Evolutionary conservation across 1,139 yeast species (phyloP).

Genomic region (Protomyces arabidopsidicola): DNA sequence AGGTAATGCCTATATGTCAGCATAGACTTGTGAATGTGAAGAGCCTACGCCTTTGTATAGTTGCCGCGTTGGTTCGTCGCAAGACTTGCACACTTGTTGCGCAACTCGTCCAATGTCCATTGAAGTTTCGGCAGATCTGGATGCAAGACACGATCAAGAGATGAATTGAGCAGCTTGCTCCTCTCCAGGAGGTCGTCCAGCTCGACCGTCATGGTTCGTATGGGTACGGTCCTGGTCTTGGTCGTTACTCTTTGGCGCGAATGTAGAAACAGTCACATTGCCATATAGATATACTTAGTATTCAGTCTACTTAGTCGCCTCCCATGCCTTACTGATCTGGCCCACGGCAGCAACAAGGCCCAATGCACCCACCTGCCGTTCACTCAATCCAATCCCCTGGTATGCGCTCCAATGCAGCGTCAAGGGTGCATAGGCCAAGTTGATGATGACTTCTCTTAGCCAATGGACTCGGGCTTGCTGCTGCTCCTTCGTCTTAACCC

Average conservation of each 20-base stretch:
- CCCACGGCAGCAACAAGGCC: constrained; percentile 41
- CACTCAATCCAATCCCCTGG: constrained; percentile 39
- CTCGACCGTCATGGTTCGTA: not conserved
- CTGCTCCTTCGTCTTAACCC: constrained; percentile 30
- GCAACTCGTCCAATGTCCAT: constrained; percentile 1
- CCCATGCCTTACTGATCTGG: constrained; percentile 25
- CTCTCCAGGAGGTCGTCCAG: not conserved
- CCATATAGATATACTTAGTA: not conserved
- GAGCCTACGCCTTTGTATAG: constrained; percentile 2
- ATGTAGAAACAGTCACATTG: not conserved
- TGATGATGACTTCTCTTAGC: constrained; percentile 38
- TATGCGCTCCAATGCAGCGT: constrained; percentile 47
- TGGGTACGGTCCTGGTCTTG: not conserved
- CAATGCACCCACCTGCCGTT: constrained; percentile 40
- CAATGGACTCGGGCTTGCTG: constrained; percentile 32
- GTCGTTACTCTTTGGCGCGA: too few species aligned
- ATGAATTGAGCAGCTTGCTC: not conserved
- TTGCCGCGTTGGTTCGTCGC: not conserved
- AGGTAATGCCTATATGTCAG: constrained; percentile 53
- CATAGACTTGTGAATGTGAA: not conserved
- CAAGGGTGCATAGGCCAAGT: constrained; percentile 44
- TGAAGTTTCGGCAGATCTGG: not conserved
- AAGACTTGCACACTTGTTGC: not conserved
- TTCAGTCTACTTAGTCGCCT: constrained; percentile 1
- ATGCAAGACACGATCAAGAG: constrained; percentile 1